Percentiles rank a stretch among this genome's conserved stretches.
Conservation (phyloP, 2,329 filamentous ascomycete genomes). For the Aspergillus bombycis region DNA sequence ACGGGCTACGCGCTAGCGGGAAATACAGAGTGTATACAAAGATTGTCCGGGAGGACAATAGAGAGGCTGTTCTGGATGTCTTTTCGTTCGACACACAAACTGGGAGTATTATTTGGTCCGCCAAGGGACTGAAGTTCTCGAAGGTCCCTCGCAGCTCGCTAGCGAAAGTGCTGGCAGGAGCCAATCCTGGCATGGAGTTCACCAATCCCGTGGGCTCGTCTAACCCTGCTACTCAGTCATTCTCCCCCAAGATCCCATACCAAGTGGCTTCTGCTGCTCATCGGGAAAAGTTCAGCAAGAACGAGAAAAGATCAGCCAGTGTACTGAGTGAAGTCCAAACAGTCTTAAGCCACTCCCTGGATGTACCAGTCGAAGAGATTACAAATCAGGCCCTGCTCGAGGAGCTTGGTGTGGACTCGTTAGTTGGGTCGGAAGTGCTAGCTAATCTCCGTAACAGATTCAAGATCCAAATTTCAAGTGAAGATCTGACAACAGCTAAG, state of each 20-base stretch:
- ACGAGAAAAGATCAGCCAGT: not conserved
- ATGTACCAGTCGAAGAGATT: not conserved
- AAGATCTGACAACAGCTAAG: too few species aligned
- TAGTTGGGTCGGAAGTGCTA: conserved; percentile 26
- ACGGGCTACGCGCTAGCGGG: not conserved
- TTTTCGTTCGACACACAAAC: too few species aligned
- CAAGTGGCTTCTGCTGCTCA: too few species aligned
- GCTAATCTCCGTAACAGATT: conserved; percentile 18
- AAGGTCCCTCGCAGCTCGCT: too few species aligned
- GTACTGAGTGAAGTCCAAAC: not conserved
- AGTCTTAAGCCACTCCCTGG: conserved; percentile 2
- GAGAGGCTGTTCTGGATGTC: not conserved
- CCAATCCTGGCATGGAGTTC: too few species aligned
- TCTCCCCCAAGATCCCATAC: too few species aligned
- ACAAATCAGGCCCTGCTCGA: not conserved
- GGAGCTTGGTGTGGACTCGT: conserved; percentile 28
- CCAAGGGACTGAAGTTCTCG: too few species aligned
- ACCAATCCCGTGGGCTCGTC: too few species aligned
- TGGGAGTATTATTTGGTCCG: too few species aligned
- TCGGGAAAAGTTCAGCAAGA: too few species aligned
- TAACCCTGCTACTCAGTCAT: too few species aligned
- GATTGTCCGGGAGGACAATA: not conserved
- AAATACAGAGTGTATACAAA: not conserved
- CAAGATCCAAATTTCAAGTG: not conserved
- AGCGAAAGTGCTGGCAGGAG: too few species aligned